phyloP scores from a whole-genome alignment of 2,329 filamentous ascomycete genomes.

The Trichoderma aggressivum region DNA sequence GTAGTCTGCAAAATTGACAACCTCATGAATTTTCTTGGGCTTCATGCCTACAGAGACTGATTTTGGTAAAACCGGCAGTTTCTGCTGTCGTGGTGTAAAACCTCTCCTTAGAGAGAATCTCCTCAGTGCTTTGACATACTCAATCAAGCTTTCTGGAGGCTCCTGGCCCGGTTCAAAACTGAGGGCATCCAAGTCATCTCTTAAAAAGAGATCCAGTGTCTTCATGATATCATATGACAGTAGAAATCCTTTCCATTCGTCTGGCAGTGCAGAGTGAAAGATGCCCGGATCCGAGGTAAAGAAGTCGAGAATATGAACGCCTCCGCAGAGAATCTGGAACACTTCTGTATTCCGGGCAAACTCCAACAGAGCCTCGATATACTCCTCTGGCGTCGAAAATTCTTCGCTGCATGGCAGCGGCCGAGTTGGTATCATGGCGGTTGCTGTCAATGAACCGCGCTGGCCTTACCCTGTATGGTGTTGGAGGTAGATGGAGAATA shows the following conservation, averaged over 20 bases:
- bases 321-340: slow-evolving; percentile 87
- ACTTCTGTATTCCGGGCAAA: slow-evolving; percentile 72
- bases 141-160: slow-evolving; percentile 57
- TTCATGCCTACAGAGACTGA: slow-evolving; percentile 88
- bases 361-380: slow-evolving; percentile 71
- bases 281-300: slow-evolving; percentile 82
- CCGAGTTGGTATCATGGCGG: slow-evolving; percentile 46
- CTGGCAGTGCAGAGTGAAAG: slow-evolving; percentile 72
- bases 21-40: slow-evolving; percentile 92
- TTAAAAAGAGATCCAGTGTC: slow-evolving; percentile 76
- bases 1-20: slow-evolving; percentile 84
- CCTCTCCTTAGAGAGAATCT: slow-evolving; percentile 64
- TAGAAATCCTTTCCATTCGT: slow-evolving; percentile 81
- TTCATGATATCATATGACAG: slow-evolving; percentile 66
- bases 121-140: slow-evolving; percentile 71
- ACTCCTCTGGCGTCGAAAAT: slow-evolving; percentile 70
- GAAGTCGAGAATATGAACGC: slow-evolving; percentile 96
- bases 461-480: background rate
- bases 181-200: slow-evolving; percentile 61
- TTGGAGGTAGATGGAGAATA: background rate
- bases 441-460: background rate
- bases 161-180: slow-evolving; percentile 26
- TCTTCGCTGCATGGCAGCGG: slow-evolving; percentile 66
- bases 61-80: slow-evolving; percentile 59
- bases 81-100: slow-evolving; percentile 46